Evolutionary conservation across 2,329 filamentous ascomycete species (phyloP).

Genomic region (Fusarium chaquense): DNA sequence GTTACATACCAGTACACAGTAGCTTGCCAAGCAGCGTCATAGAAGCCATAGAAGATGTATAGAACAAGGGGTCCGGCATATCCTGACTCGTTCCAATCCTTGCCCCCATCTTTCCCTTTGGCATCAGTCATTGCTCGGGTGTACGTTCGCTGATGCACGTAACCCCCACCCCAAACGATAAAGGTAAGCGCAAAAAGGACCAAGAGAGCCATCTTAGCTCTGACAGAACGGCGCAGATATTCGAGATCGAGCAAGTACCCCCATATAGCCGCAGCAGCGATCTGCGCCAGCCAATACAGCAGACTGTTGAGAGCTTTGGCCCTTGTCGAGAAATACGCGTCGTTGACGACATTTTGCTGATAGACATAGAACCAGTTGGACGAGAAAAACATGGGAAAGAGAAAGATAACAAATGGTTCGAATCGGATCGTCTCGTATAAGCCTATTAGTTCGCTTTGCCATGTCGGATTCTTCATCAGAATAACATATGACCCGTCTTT

Average conservation of each 20-base stretch:
- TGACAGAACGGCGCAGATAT: slow-evolving; percentile 69
- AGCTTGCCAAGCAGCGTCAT: slow-evolving; percentile 91
- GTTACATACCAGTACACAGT: slow-evolving; percentile 87
- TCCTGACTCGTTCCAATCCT: slow-evolving; percentile 73
- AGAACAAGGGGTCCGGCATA: slow-evolving; percentile 86
- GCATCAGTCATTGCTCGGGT: slow-evolving; percentile 16
- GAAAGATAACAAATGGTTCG: slow-evolving; percentile 75
- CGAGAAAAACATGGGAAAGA: slow-evolving; percentile 85
- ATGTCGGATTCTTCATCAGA: slow-evolving; percentile 90
- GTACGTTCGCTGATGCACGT: slow-evolving; percentile 71
- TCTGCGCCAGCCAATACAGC: slow-evolving; percentile 79
- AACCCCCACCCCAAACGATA: slow-evolving; percentile 86
- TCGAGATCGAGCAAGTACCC: slow-evolving; percentile 76
- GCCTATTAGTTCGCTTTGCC: slow-evolving; percentile 81
- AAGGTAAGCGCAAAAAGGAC: slow-evolving; percentile 78
- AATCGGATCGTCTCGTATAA: slow-evolving; percentile 77
- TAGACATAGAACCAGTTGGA: slow-evolving; percentile 89
- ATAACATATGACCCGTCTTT: slow-evolving; percentile 84
- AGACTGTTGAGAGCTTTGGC: slow-evolving; percentile 78
- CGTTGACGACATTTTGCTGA: slow-evolving; percentile 79
- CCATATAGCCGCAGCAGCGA: slow-evolving; percentile 78
- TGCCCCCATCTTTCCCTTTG: rapidly evolving
- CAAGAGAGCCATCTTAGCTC: slow-evolving; percentile 74
- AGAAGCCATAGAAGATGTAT: slow-evolving; percentile 91
- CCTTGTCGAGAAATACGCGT: slow-evolving; percentile 76